phyloP scores from a whole-genome alignment of 2,329 filamentous ascomycete species.

The Tolypocladium paradoxum region DNA sequence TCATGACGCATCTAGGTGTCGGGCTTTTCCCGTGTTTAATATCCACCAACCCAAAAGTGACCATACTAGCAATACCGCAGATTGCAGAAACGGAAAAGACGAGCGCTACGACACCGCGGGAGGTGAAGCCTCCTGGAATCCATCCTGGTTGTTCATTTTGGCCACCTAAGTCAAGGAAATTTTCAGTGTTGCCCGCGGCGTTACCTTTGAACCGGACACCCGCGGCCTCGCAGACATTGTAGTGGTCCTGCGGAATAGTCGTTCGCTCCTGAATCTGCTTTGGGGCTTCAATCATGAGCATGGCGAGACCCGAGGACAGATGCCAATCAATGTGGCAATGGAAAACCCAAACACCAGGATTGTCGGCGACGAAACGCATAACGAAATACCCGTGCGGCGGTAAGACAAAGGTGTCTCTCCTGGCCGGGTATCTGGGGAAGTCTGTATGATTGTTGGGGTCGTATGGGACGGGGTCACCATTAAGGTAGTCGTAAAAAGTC shows the following conservation, averaged over 20 bases:
- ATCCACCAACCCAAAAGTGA: no score
- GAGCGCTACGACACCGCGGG: no score
- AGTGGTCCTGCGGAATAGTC: neutral
- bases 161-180: no score
- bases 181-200: no score
- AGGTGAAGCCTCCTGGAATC: no score
- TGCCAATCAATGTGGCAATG: neutral
- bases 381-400: neutral
- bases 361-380: neutral
- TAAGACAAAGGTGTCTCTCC: neutral
- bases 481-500: neutral
- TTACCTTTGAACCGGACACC: no score
- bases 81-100: no score
- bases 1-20: no score
- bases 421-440: neutral
- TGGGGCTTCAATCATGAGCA: neutral
- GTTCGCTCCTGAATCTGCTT: neutral
- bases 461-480: neutral
- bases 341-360: neutral
- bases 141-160: no score
- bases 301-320: neutral
- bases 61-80: no score
- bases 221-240: neutral
- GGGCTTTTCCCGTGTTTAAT: no score
- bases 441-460: neutral